Percentiles rank a stretch among this genome's conserved stretches.
These are phyloP conservation scores for Bjerkandera adusta DNA, from an alignment of 1,284 basidiomycete species.

Conservation along the genomic window DNA sequence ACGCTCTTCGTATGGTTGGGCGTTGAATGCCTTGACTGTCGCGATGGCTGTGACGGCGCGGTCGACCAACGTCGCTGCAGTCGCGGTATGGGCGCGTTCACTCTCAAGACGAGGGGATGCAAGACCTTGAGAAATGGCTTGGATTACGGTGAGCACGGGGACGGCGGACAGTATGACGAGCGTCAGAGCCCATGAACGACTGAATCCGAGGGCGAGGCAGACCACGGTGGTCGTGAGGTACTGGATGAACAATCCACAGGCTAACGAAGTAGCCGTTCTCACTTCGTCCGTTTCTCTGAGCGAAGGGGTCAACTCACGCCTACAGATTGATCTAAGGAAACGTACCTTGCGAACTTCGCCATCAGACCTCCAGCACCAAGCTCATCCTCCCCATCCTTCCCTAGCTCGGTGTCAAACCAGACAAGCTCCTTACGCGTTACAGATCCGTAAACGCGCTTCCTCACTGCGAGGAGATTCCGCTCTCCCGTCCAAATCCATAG, in stretches of 20 bases:
- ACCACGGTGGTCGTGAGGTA: conserved; percentile 79
- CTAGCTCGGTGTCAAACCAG: conserved; percentile 89
- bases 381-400: conserved; percentile 64
- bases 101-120: conserved; percentile 64
- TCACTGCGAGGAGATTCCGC: conserved; percentile 67
- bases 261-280: conserved; percentile 78
- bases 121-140: conserved; percentile 70
- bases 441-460: conserved; percentile 68
- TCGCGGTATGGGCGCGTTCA: conserved; percentile 69
- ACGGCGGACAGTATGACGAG: conserved; percentile 90
- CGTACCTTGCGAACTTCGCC: conserved; percentile 89
- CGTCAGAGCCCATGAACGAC: conserved; percentile 80
- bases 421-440: conserved; percentile 77
- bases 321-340: too few species aligned
- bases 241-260: conserved; percentile 78
- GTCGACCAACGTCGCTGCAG: conserved; percentile 78
- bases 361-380: conserved; percentile 90
- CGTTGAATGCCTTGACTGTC: conserved; percentile 97
- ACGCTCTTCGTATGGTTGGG: conserved; percentile 58
- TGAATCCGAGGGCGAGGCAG: conserved; percentile 81
- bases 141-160: conserved; percentile 79
- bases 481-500: conserved; percentile 92
- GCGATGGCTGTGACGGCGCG: conserved; percentile 78
- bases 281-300: conserved; percentile 93
- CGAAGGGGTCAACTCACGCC: conserved; percentile 5